Evolutionary conservation across 1,284 basidiomycete species (phyloP).

Genomic region (Malassezia obtusa): DNA sequence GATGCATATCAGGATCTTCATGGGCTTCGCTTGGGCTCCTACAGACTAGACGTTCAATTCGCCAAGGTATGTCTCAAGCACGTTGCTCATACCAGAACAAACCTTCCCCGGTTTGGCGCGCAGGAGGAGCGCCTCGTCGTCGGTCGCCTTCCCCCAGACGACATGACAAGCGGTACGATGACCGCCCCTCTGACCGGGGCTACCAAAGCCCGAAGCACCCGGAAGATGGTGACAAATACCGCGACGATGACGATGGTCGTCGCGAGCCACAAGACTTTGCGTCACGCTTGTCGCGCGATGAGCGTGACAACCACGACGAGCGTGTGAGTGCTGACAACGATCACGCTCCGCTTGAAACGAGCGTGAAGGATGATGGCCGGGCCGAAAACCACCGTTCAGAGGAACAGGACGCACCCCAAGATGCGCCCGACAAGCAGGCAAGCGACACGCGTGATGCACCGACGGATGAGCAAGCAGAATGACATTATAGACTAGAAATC

Average conservation of each 20-base stretch:
- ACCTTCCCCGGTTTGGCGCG: not conserved
- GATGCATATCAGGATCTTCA: conserved; percentile 37
- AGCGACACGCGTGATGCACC: not conserved
- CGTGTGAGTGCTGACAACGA: no score
- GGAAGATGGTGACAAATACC: no score
- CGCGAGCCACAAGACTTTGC: no score
- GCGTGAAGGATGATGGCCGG: no score
- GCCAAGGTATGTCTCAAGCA: conserved; percentile 23
- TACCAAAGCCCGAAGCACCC: no score
- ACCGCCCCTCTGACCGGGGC: not conserved
- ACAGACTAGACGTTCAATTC: conserved; percentile 33
- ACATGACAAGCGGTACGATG: not conserved
- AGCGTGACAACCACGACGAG: no score
- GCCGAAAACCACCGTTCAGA: no score
- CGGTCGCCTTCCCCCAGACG: not conserved
- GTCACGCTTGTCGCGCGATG: no score
- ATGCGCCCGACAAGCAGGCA: not conserved
- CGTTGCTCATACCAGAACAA: not conserved
- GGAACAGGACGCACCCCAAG: not conserved
- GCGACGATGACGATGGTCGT: no score
- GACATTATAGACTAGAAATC: not conserved
- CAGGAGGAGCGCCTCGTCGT: not conserved
- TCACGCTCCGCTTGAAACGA: not conserved
- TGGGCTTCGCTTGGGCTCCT: conserved; percentile 32
- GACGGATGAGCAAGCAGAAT: not conserved